A percentile compares a stretch with the other conserved stretches of the same genome.
Conservation (phyloP, 2,329 filamentous ascomycete genomes). For the Trichoderma sp. region DNA sequence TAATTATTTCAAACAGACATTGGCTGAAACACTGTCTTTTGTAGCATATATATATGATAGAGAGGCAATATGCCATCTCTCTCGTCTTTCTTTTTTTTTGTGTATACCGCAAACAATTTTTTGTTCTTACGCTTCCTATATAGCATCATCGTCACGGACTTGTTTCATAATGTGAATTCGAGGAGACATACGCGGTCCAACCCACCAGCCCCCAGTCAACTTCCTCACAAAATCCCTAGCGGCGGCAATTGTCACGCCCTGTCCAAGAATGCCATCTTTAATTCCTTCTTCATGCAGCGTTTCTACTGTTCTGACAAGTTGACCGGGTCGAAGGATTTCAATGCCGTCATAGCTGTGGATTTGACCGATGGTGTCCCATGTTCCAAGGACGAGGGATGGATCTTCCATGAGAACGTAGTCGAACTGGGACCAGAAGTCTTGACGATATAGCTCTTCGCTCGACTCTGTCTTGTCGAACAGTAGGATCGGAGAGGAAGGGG, state of each 20-base stretch:
- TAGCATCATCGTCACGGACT: conserved; percentile 31
- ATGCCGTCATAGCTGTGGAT: conserved; percentile 63
- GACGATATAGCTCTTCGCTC: conserved; percentile 46
- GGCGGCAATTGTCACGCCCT: conserved; percentile 46
- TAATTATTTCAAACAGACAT: not conserved
- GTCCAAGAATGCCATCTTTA: conserved; percentile 47
- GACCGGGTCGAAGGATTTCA: conserved; percentile 59
- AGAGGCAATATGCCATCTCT: not conserved
- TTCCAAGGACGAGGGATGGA: conserved; percentile 49
- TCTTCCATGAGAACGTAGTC: conserved; percentile 66
- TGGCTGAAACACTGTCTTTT: not conserved
- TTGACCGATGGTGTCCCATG: conserved; percentile 61
- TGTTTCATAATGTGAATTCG: conserved; percentile 55
- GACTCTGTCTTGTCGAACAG: conserved; percentile 68
- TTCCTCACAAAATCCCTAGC: conserved; percentile 49
- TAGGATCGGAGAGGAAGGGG: conserved; percentile 37
- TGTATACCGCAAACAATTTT: not conserved
- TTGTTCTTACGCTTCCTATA: not conserved
- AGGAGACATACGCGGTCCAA: conserved; percentile 64
- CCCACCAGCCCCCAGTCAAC: conserved; percentile 65
- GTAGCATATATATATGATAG: not conserved
- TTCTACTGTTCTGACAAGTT: conserved; percentile 15
- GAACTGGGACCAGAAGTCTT: conserved; percentile 65
- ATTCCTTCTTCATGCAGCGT: conserved; percentile 26
- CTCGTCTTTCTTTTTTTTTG: too few species aligned